Base-by-base conservation (phyloP, 169 alveolate species). In the Plasmodium malariae region DNA sequence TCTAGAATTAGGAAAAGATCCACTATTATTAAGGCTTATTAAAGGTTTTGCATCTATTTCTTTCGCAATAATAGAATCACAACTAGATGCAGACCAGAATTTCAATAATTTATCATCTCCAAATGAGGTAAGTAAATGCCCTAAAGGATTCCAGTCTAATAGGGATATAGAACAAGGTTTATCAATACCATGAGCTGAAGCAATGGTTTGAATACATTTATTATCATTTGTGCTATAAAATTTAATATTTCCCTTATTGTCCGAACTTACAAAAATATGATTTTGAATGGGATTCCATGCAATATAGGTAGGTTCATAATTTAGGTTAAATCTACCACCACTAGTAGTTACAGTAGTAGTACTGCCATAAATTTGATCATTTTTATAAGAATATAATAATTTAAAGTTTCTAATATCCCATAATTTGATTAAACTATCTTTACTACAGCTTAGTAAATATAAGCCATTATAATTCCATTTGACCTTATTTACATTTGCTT, bases 71-170 rank as follows among this genome's bases (percentile, higher is more conserved):
- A 70, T 28, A 17, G 95, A 92, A 60, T 93, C 96, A 60, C 93
- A 93, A 55, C 71, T 74, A 17, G 93, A 72, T 17, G 95, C 86
- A 55, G 95, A 92, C 97, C 97, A 95, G 88, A 95, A 94, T 51
- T 96, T 74, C 19, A 95, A 89, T 54, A 87, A 76, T 37, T 91
- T 89, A 89, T 96, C 96, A 62, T 95, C 97, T 48, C 97, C 93
- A 67, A 97, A 94, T 17, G 98, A 92, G 49, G 96, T 97, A 59
- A 96, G 95, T 89, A 96, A 60, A 76, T 96, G 98, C 1, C 98
- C 98, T 71, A 95, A 69, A 19, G 98, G 98, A 69, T 96, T 97
- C 97, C 97, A 96, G 68, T 94, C 97, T 87, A 95, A 85, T 37
- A 96, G 85, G 55, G 94, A 72, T 17, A 95, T 93, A 28, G 93